phyloP scores from a whole-genome alignment of 78 protist genomes.

The Dictyostelium firmibasis region DNA sequence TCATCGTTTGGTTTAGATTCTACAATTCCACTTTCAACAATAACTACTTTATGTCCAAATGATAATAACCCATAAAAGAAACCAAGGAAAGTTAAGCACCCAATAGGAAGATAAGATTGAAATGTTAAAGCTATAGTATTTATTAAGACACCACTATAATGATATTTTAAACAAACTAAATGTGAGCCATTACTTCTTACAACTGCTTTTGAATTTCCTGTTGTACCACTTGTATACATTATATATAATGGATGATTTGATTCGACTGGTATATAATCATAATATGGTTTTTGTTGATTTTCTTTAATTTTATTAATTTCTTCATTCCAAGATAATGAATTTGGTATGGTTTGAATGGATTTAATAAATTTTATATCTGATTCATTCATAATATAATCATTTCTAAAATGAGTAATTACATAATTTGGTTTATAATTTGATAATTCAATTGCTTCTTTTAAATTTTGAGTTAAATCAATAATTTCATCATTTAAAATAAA shows the following conservation, averaged over 20 bases:
- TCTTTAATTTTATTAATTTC: not conserved
- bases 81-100: constrained; percentile 65
- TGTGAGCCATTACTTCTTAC: too few relatives aligned
- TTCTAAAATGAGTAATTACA: not conserved
- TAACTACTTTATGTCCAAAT: constrained; percentile 21
- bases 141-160: not conserved
- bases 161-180: not conserved
- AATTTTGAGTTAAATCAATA: not conserved
- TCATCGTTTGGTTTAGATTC: constrained; percentile 21
- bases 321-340: not conserved
- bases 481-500: not conserved
- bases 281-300: not conserved
- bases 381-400: not conserved
- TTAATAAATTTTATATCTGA: not conserved
- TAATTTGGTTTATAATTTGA: not conserved
- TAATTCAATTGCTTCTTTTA: not conserved
- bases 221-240: too few relatives aligned
- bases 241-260: too few relatives aligned
- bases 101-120: constrained; percentile 18
- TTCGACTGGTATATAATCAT: too few relatives aligned
- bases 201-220: too few relatives aligned
- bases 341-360: not conserved
- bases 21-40: constrained; percentile 56
- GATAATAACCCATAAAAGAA: not conserved
- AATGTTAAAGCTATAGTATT: not conserved